A percentile compares a stretch with the other conserved stretches of the same genome.
These are phyloP conservation scores for Mitragyna speciosa DNA, from an alignment of 257 asterid genomes.

Conservation along the genomic window DNA sequence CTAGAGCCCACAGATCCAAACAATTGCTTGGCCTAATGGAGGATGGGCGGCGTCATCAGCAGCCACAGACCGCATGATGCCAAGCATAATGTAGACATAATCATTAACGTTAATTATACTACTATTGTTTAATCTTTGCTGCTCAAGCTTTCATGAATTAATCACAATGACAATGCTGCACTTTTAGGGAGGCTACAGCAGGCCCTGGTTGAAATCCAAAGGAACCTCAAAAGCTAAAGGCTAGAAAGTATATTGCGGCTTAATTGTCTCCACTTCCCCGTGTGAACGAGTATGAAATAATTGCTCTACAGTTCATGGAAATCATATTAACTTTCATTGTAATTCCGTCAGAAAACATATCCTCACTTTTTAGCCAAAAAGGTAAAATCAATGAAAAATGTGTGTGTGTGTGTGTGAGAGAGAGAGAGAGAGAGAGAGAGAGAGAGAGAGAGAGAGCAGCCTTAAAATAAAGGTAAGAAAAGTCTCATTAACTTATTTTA, in stretches of 20 bases:
- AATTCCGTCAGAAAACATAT: not conserved
- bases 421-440: too few species aligned
- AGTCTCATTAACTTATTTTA: not conserved
- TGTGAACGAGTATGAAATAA: constrained; percentile 19
- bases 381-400: too few species aligned
- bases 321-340: not conserved
- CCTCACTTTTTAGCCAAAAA: not conserved
- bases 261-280: constrained; percentile 21
- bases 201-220: not conserved
- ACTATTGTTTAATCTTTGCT: not conserved
- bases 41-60: not conserved
- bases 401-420: too few species aligned
- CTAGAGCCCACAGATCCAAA: not conserved
- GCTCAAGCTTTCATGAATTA: not conserved
- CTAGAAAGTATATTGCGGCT: constrained; percentile 3
- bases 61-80: constrained; percentile 10
- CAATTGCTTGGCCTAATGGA: constrained; percentile 8
- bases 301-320: not conserved
- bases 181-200: constrained; percentile 10
- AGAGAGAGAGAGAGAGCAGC: not conserved
- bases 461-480: not conserved
- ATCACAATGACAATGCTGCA: not conserved
- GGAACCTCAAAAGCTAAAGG: constrained; percentile 13
- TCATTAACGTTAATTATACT: constrained; percentile 12
- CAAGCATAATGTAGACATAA: constrained; percentile 9